Base-by-base conservation (phyloP, 208 protist genomes). In the Endotrypanum monterogeii region DNA sequence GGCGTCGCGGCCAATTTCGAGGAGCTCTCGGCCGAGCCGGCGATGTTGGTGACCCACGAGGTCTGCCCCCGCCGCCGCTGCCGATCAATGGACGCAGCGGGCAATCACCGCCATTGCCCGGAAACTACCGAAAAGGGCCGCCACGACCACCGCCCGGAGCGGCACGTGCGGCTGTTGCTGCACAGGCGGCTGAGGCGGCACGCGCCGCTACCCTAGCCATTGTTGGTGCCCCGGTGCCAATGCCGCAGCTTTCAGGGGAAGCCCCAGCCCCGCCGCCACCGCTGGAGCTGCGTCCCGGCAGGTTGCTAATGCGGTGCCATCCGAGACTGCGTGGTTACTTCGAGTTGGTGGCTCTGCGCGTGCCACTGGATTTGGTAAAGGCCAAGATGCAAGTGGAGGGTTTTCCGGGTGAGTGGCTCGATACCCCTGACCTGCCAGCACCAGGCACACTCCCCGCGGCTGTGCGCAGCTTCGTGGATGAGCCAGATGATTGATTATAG, bases 271-370 rank as follows among this genome's bases (percentile, higher is more conserved):
- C 83, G 62, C 88, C 84, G 18, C 80, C 85, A 28, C 70, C 87
- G 68, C 79, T 79, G 37, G 74, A 79, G 71, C 73, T 80, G 55
- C 67, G 67, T 0, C 52, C 75, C 0, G 84, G 86, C 9, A 52
- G 74, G 18, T 52, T 82, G 28, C 74, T 61, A 3, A 90, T 90
- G 84, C 66, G 77, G 23, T 69, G 65, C 0, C 87, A 94, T 58
- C 89, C 88, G 25, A 63, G 74, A 28, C 77, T 94, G 56, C 76
- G 65, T 7, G 88, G 84, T 9, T 96, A 92, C 62, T 96, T 90
- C 72, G 79, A 89, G 54, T 80, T 96, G 80, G 46, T 90, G 4
- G 70, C 84, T 14, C 67, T 93, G 28, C 76, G 84, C 25, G 85
- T 94, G 8, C 86, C 84, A 0, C 55, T 65, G 20, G 72, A 39